These are phyloP conservation scores for Podaxis sp. DNA, from an alignment of 768 basidiomycete species.

Conservation along the genomic window DNA sequence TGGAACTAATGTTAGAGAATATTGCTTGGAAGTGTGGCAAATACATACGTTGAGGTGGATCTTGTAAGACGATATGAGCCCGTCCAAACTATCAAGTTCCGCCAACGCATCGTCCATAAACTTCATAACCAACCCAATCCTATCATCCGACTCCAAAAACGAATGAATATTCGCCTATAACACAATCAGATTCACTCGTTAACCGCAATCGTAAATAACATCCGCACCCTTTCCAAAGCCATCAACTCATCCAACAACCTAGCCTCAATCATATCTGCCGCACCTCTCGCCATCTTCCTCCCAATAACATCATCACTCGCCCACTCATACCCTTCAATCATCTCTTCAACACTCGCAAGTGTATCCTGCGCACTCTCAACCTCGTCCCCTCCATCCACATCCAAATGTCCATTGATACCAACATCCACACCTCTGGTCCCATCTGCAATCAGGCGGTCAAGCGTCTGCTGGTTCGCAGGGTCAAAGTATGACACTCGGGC, in stretches of 20 bases:
- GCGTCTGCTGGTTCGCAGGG: constrained; percentile 68
- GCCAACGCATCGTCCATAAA: constrained; percentile 86
- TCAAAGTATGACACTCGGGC: constrained; percentile 83
- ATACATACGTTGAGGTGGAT: constrained; percentile 87
- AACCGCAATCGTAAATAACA: constrained; percentile 4
- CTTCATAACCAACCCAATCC: constrained; percentile 81
- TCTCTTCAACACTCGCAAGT: constrained; percentile 92
- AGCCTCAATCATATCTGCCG: constrained; percentile 91
- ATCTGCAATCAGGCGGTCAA: constrained; percentile 67
- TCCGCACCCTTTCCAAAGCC: constrained; percentile 86
- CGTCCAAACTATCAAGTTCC: constrained; percentile 90
- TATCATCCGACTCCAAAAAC: constrained; percentile 94
- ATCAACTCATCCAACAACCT: constrained; percentile 85
- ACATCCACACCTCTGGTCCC: constrained; percentile 17
- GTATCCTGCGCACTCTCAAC: constrained; percentile 74
- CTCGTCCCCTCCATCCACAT: constrained; percentile 56
- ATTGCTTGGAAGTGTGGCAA: background rate
- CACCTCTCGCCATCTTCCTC: constrained; percentile 62
- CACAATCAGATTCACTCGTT: constrained; percentile 10
- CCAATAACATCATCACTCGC: constrained; percentile 76
- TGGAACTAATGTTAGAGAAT: constrained; percentile 29
- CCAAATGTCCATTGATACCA: constrained; percentile 36
- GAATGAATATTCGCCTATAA: constrained; percentile 93
- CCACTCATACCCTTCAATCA: constrained; percentile 99
- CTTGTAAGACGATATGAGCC: constrained; percentile 88